Evolutionary conservation across 2,329 filamentous ascomycete species (phyloP), one percentile per base, ranked within the genome.

Genomic region (Cyclaneusma minus): DNA sequence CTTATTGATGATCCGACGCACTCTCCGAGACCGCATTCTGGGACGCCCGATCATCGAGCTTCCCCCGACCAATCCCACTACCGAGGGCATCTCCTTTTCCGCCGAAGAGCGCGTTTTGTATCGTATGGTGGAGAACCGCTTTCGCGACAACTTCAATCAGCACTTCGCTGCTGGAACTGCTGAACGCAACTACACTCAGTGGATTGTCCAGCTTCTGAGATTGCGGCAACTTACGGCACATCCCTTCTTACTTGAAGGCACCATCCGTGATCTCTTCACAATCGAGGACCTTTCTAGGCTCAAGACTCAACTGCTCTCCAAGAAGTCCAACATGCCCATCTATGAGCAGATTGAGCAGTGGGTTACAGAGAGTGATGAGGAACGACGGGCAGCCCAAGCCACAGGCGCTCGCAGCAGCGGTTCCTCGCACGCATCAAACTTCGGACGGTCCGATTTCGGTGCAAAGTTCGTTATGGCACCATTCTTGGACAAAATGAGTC

Each of bases 21-120:
- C 65, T 0, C 64, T 71, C 41, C 44, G 46, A 2, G 62, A 67
- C 28, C 55, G 44, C 0, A 49, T 73, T 10, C 64, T 73, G 32
- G 52, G 56, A 2, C 47, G 54, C 0, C 60, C 64, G 1, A 59
- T 75, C 2, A 41, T 73, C 10, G 60, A 56, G 6, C 49, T 74
- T 1, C 68, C 68, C 0, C 43, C 47, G 9, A 57, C 68, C 0
- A 47, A 47, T 6, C 51, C 63, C 27, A 41, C 39, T 2, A 55
- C 55, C 0, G 36, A 55, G 4, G 44, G 40, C 33, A 46, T 66
- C 1, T 37, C 60, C 0, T 68, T 72, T 42, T 66, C 62, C 9
- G 32, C 48, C 0, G 50, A 65, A 1, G 67, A 73, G 40, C 48
- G 52, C 2, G 47, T 50, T 3, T 52, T 73, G 16, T 72, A 72